Evolutionary conservation across 306 rosid species (phyloP), one percentile per base, ranked within the genome.

Genomic region (Prunus padus): DNA sequence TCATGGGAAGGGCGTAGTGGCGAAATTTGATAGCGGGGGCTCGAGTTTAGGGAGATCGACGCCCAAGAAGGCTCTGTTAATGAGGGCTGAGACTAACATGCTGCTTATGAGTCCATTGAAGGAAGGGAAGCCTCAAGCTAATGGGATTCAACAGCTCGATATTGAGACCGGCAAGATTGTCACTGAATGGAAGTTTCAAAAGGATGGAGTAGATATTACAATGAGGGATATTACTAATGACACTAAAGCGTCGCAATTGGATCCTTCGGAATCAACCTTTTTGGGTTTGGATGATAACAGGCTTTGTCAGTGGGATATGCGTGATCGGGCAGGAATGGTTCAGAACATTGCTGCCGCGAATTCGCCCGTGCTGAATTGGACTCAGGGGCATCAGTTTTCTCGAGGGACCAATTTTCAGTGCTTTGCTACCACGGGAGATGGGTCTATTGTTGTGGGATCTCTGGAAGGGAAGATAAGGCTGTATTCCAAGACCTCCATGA

Each of bases 221-320:
- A 91, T 93, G 98, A 88, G 92, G 81, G 98, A 91, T 71, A 82
- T 93, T 63, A 87, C 94, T 0, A 91, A 89, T 75, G 97, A 91
- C 75, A 77, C 88, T 1, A 93, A 93, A 67, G 96, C 92, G 30
- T 86, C 97, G 7, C 96, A 93, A 15, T 82, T 93, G 88, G 97
- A 93, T 69, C 97, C 96, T 59, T 91, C 97, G 0, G 97, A 88
- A 66, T 90, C 96, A 1, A 93, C 98, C 0, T 91, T 93, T 71
- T 76, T 93, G 92, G 98, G 97, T n/a, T 84, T 93, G 84, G 98
- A 93, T 72, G 97, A 93, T 78, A 93, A 93, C 40, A 83, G 94
- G 86, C 88, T 93, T 8, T 93, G 98, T 63, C 94, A 91, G 50
- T 93, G 98, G 94, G 98, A 93, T 77, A 91, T 89, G 97, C 87